These are phyloP conservation scores for Tylopilus sp. DNA, from an alignment of 768 basidiomycete genomes.

Conservation along the genomic window DNA sequence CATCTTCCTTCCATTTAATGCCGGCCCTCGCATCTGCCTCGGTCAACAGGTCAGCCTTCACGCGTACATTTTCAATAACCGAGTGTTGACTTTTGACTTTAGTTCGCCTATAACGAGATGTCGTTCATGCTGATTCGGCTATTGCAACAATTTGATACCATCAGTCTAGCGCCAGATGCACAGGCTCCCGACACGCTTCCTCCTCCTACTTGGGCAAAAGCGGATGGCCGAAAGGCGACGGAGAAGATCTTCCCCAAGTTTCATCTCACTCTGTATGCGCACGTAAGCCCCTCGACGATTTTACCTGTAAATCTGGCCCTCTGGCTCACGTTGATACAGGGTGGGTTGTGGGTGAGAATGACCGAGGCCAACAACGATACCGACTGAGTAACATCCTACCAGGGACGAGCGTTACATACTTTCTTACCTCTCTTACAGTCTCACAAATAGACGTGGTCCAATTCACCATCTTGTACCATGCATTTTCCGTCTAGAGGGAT, in stretches of 20 bases:
- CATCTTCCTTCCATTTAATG: slow-evolving; percentile 70
- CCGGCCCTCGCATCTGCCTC: slow-evolving; percentile 52
- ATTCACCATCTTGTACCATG: neutral
- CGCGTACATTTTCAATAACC: neutral
- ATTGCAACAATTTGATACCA: slow-evolving; percentile 53
- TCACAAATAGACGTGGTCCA: neutral
- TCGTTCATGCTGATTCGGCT: slow-evolving; percentile 63
- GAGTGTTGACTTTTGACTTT: no score
- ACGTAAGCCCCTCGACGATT: slow-evolving; percentile 29
- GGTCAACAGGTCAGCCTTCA: slow-evolving; percentile 46
- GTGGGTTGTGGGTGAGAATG: slow-evolving; percentile 53
- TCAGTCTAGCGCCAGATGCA: slow-evolving; percentile 46
- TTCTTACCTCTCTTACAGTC: neutral
- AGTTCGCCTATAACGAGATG: slow-evolving; percentile 59
- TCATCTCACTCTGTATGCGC: slow-evolving; percentile 53
- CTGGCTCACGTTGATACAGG: slow-evolving; percentile 30
- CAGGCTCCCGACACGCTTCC: slow-evolving; percentile 44
- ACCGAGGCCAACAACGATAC: slow-evolving; percentile 14
- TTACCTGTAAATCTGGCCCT: neutral
- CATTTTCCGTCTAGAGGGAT: no score
- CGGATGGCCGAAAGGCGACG: slow-evolving; percentile 44
- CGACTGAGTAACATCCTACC: neutral
- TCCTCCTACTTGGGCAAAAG: slow-evolving; percentile 44
- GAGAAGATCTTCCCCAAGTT: slow-evolving; percentile 52
- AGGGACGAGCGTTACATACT: neutral